Conservation (phyloP, 331 rosid species). For the Arachis monticola region DNA sequence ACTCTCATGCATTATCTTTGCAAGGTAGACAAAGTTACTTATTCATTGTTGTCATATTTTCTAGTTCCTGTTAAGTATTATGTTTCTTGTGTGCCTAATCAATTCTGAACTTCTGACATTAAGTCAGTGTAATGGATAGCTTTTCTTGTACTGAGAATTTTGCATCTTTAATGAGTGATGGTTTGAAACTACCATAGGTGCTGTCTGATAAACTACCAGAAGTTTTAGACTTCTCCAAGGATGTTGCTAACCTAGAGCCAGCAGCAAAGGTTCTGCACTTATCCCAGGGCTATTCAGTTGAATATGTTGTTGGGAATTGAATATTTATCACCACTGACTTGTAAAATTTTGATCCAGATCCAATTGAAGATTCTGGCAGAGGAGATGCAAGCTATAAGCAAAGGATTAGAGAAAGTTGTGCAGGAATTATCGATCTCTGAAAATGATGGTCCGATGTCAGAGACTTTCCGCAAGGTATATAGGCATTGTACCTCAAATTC, state of each 20-base stretch:
- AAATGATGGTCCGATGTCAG: conserved; percentile 83
- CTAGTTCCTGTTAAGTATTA: neutral
- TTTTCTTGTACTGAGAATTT: conserved; percentile 29
- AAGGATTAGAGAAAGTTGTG: conserved; percentile 87
- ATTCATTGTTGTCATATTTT: conserved; percentile 4
- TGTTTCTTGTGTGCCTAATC: conserved; percentile 10
- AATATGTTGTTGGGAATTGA: conserved; percentile 14
- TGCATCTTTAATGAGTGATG: conserved; percentile 30
- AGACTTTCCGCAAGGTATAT: conserved; percentile 66
- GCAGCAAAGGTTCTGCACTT: conserved; percentile 56
- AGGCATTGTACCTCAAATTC: conserved; percentile 29
- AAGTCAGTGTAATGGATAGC: conserved; percentile 10
- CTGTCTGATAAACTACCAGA: conserved; percentile 79
- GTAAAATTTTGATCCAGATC: conserved; percentile 56
- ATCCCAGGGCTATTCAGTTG: conserved; percentile 39
- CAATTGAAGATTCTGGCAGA: conserved; percentile 88
- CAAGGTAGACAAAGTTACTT: conserved; percentile 59
- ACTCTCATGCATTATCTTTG: conserved; percentile 94
- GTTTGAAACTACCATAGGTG: conserved; percentile 56
- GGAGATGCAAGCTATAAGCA: conserved; percentile 95
- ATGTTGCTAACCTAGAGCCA: conserved; percentile 58
- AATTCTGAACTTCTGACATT: conserved; percentile 20
- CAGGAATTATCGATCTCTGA: conserved; percentile 83
- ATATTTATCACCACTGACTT: conserved; percentile 36
- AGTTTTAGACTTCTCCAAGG: conserved; percentile 80